Evolutionary conservation across 2,329 filamentous ascomycete species (phyloP), one percentile per base, ranked within the genome.

Genomic region (Penicillium sp.): DNA sequence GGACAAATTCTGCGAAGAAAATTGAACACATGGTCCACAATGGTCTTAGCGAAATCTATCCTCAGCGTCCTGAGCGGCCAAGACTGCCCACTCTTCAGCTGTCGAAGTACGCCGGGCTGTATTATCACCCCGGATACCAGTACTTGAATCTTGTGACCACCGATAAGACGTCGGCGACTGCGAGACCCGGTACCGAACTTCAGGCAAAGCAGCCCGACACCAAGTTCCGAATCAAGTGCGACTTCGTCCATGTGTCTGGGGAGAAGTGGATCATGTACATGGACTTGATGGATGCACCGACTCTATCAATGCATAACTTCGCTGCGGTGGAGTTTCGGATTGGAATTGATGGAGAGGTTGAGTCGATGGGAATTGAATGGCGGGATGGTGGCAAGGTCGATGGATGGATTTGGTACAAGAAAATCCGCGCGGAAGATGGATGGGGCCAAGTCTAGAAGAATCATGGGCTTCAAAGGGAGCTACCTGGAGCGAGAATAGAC

Each of bases 71-170:
- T 19, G 33, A 33, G 10, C 13, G 22, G 33, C 17, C 49, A 4
- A 35, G 35, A 19, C 49, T 0, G 12, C 7, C 49, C 5, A 35
- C 49, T 19, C 49, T 51, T 6, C n/a, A n/a, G 2, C 49, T 35
- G 10, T 33, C 28, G 22, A 33, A 33, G 24, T 51, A 51, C 12
- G 49, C 49, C 17, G 49, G 49, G n/a, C 17, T 51, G n/a, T 51
- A 51, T 24, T 51, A 51, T 35, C 49, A 51, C 12, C 28, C 49
- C n/a, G 49, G 28, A 37, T 51, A 51, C 24, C 19, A 51, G 7
- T 51, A 33, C 17, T 17, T 51, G 49, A 37, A 35, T 3, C 17
- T 51, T 3, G 12, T 33, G 28, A 33, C 28, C 33, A 37, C 5
- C 19, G 49, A 51, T 3, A 30, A 12, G 3, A n/a, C 12, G n/a